Conservation (phyloP, 495 filamentous ascomycete species). For the Annulohypoxylon maeteangense region DNA sequence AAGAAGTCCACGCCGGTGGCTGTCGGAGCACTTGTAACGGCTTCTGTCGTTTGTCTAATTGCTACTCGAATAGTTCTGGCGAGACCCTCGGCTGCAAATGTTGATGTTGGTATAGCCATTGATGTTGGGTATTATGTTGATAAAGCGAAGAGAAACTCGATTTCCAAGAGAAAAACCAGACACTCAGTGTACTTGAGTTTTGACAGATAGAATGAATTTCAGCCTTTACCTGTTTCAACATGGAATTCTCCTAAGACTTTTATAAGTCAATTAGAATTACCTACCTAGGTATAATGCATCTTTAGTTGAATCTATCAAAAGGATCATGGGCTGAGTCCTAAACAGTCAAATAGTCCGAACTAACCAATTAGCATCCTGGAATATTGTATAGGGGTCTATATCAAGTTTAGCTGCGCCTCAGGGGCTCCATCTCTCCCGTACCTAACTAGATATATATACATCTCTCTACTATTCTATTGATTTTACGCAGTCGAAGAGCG, state of each 20-base stretch:
- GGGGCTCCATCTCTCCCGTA: neutral
- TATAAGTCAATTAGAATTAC: neutral
- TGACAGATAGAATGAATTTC: neutral
- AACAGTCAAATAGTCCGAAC: conserved; percentile 29
- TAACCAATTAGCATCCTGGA: conserved; percentile 22
- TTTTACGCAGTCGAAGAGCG: neutral
- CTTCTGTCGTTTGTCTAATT: conserved; percentile 13
- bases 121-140: no score
- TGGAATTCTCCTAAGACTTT: neutral
- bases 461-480: neutral
- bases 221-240: neutral
- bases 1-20: conserved; percentile 29
- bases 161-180: neutral
- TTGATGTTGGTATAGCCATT: conserved; percentile 21
- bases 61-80: neutral
- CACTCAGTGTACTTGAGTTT: neutral
- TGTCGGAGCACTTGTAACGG: conserved; percentile 10
- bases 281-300: no score
- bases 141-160: neutral
- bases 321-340: conserved; percentile 14
- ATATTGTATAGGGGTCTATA: neutral
- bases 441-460: neutral
- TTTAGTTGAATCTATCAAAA: neutral
- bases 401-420: conserved; percentile 16
- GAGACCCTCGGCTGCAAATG: neutral